Evolutionary conservation across 2,329 filamentous ascomycete species (phyloP), one percentile per base, ranked within the genome.

Genomic region (Cordyceps militaris): DNA sequence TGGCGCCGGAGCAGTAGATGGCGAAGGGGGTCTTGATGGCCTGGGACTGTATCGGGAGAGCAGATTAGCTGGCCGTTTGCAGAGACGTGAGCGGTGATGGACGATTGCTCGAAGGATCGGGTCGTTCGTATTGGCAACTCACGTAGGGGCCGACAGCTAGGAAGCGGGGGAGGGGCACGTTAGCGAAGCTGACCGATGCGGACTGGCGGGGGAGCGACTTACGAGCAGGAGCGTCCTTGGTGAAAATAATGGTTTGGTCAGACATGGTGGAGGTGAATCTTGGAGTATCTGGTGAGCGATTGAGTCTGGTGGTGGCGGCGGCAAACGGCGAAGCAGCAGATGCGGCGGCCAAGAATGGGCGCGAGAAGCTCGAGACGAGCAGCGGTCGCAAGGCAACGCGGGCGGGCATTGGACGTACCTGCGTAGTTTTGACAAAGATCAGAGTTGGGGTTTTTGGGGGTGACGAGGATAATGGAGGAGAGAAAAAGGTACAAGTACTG

Each of bases 1-100:
- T 92, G 73, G 89, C 83, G 58, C 84, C 84, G 13, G 84, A 86
- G 76, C 81, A 84, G 76, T 85, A 86, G 73, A 87, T 84, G 68
- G 82, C 80, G 55, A 75, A 77, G 23, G 82, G 77, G 60, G 84
- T 86, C 75, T 85, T 85, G 73, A 86, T 81, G 66, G 83, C 84
- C 69, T 86, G 84, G 62, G 83, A 85, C 82, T 85, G 64, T 60
- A 53, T 42, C 61, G 43, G 57, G 30, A 60, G 28, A 60, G 56
- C 23, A 40, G 26, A 60, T 65, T 51, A 66, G 62, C 56, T 3
- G 52, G 34, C 4, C n/a, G 11, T 56, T 32, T 13, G 32, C 8
- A 21, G 19, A 44, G 58, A 44, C 32, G 14, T 9, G 44, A 23
- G 30, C 42, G 34, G 23, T 23, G 11, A 7, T 28, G 28, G 13